Conservation (phyloP, 345 rosid species). For the Salix viminalis region DNA sequence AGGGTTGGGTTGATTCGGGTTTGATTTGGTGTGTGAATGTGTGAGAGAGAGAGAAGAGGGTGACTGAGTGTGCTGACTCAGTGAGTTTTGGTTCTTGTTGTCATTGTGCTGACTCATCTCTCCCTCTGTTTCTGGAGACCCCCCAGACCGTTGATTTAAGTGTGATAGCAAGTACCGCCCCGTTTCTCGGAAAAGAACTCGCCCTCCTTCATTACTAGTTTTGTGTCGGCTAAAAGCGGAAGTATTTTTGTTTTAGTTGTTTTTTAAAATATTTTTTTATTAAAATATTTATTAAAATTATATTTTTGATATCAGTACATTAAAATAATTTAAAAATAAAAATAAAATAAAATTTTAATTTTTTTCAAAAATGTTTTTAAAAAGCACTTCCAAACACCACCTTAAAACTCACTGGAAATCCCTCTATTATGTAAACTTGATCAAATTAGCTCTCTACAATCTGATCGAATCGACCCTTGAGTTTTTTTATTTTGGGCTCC, state of each 20-base stretch:
- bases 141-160: background rate
- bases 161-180: too few relatives aligned
- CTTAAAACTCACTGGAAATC: background rate
- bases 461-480: background rate
- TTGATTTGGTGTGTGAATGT: background rate
- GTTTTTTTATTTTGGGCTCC: background rate
- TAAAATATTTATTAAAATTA: too few relatives aligned
- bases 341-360: too few relatives aligned
- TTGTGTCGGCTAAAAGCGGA: background rate
- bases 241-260: too few relatives aligned
- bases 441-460: background rate
- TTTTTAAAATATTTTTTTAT: too few relatives aligned
- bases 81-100: background rate
- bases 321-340: too few relatives aligned
- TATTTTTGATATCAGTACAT: too few relatives aligned
- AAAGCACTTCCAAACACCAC: too few relatives aligned
- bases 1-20: background rate
- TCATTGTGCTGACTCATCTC: background rate
- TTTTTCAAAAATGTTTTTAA: too few relatives aligned
- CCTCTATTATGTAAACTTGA: background rate
- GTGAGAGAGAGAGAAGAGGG: background rate
- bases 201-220: background rate
- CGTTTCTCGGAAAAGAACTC: too few relatives aligned
- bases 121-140: background rate
- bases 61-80: conserved; percentile 1